Evolutionary conservation across 2,329 filamentous ascomycete genomes (phyloP).

Genomic region (Neonectria faginata): DNA sequence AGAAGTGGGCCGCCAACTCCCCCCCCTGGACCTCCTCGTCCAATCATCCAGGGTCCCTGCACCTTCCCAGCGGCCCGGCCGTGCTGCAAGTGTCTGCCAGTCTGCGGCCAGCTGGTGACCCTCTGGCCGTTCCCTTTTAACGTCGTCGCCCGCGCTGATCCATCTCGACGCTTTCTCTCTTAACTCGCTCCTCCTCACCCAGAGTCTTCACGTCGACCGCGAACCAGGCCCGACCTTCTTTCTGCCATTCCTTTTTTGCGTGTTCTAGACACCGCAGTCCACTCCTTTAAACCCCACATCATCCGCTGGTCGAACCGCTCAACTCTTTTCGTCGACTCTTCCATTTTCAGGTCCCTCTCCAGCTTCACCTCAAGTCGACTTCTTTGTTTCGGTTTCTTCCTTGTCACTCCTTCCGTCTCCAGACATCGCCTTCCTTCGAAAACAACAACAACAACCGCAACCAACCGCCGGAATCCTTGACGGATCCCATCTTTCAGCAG

Average conservation of each 20-base stretch:
- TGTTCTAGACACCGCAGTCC: conserved; percentile 50
- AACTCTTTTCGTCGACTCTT: conserved; percentile 42
- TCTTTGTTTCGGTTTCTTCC: conserved; percentile 40
- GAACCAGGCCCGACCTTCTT: conserved; percentile 40
- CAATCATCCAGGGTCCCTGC: conserved; percentile 28
- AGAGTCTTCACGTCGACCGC: conserved; percentile 45
- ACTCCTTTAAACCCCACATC: conserved; percentile 45
- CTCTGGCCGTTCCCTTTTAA: conserved; percentile 46
- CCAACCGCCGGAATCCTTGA: conserved; percentile 41
- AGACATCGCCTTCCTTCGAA: conserved; percentile 42
- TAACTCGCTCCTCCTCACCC: conserved; percentile 41
- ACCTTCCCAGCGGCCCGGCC: conserved; percentile 15
- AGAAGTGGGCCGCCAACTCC: conserved; percentile 20
- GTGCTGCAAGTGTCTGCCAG: conserved; percentile 32
- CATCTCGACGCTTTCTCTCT: conserved; percentile 36
- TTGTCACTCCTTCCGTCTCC: conserved; percentile 41
- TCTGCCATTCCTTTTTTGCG: conserved; percentile 47
- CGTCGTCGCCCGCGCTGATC: conserved; percentile 41
- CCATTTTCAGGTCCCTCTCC: conserved; percentile 20
- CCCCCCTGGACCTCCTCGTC: conserved; percentile 27
- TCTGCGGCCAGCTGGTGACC: conserved; percentile 30
- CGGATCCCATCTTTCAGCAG: conserved; percentile 42
- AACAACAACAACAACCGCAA: conserved; percentile 22
- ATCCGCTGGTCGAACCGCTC: conserved; percentile 46
- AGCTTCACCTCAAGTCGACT: conserved; percentile 34